These are phyloP conservation scores for Colletotrichum sp. DNA, from an alignment of 2,329 filamentous ascomycete genomes.

Conservation along the genomic window DNA sequence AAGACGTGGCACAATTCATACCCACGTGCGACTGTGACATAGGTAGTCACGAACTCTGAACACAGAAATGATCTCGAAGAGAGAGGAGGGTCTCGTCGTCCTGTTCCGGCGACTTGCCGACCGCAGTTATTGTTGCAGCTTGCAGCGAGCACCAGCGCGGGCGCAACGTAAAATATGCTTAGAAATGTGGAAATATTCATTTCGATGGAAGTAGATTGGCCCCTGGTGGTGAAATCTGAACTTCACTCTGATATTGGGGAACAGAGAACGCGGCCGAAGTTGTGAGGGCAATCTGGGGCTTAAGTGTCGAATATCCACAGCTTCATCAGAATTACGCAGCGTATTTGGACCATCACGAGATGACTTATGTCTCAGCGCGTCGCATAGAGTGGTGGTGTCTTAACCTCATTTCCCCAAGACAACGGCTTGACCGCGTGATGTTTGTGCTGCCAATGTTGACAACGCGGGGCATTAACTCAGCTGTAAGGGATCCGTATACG, in stretches of 20 bases:
- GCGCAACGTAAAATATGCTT: background rate
- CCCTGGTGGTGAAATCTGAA: background rate
- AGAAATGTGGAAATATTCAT: background rate
- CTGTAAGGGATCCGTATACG: background rate
- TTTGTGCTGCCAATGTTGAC: background rate
- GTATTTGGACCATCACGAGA: background rate
- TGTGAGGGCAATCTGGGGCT: background rate
- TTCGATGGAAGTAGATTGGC: background rate
- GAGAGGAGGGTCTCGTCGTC: background rate
- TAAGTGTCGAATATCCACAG: background rate
- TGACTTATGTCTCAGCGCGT: background rate
- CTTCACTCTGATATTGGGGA: background rate
- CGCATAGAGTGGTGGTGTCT: background rate
- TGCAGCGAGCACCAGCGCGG: background rate
- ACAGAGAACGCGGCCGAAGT: background rate
- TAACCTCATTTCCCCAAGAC: background rate
- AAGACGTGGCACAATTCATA: background rate
- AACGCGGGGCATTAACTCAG: background rate
- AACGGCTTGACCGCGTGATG: background rate
- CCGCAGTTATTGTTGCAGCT: conserved; percentile 19
- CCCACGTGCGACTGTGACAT: conserved; percentile 4
- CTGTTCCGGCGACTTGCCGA: conserved; percentile 7
- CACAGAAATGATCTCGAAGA: conserved; percentile 2
- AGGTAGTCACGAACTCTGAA: conserved; percentile 11
- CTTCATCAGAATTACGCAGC: background rate